Percentiles rank a stretch among this genome's conserved stretches.
These are phyloP conservation scores for Populus hybrid DNA, from an alignment of 441 rosid species.

Conservation along the genomic window DNA sequence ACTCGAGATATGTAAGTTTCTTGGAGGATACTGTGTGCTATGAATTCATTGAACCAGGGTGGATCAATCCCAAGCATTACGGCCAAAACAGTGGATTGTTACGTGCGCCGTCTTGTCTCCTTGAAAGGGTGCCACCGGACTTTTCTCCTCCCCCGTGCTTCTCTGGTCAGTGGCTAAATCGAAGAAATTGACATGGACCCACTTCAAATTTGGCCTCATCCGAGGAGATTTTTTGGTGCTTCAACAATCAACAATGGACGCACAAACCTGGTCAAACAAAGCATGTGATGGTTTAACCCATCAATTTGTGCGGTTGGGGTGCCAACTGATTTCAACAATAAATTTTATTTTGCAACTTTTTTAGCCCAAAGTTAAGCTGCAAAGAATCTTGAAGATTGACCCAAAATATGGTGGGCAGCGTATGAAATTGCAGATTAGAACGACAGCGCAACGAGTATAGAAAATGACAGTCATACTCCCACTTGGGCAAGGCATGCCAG, in stretches of 20 bases:
- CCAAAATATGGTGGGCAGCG: not conserved
- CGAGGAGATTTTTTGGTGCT: not conserved
- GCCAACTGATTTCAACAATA: not conserved
- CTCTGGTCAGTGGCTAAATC: not conserved
- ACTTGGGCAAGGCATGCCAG: not conserved
- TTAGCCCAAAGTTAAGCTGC: not conserved
- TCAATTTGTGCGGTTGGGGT: not conserved
- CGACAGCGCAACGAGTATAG: not conserved
- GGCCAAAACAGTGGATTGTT: not conserved
- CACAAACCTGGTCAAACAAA: not conserved
- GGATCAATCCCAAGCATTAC: not conserved
- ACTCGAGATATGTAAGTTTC: not conserved
- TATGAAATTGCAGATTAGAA: not conserved
- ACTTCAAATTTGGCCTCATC: not conserved
- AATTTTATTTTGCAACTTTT: not conserved
- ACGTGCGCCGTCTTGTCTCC: constrained; percentile 28
- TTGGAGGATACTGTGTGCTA: not conserved
- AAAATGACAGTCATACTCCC: not conserved
- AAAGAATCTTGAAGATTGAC: not conserved
- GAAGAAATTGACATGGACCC: constrained; percentile 8
- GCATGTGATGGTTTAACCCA: not conserved
- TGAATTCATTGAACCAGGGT: not conserved
- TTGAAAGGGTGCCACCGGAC: constrained; percentile 11
- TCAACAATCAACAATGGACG: not conserved
- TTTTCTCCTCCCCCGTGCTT: not conserved